Conservation (phyloP, 2,329 filamentous ascomycete genomes). For the Fusarium sp. region DNA sequence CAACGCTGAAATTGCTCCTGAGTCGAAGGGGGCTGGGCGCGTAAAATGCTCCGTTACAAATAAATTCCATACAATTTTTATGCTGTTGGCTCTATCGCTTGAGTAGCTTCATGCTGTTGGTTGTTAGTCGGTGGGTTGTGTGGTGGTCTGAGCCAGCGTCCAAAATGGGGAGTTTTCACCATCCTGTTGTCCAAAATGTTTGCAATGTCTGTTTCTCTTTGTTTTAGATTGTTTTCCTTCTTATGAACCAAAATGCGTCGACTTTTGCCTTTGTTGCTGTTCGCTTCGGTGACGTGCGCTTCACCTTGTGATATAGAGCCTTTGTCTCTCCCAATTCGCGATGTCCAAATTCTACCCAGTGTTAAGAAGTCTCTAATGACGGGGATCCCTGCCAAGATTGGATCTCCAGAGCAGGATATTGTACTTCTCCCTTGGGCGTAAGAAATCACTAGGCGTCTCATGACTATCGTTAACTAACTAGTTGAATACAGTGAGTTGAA, state of each 20-base stretch:
- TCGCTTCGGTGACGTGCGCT: conserved; percentile 3
- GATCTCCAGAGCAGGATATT: too few species aligned
- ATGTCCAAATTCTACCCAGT: conserved; percentile 44
- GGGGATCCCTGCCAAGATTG: too few species aligned
- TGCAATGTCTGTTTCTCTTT: background rate
- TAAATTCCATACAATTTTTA: too few species aligned
- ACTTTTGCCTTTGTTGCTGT: conserved; percentile 3
- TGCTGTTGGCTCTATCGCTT: too few species aligned
- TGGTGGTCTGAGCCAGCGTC: background rate
- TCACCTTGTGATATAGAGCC: conserved; percentile 31
- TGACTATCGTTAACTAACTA: too few species aligned
- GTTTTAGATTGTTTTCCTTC: background rate
- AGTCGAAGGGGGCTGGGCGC: background rate
- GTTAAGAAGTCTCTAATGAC: too few species aligned
- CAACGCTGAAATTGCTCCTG: background rate
- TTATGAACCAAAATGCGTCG: conserved; percentile 10
- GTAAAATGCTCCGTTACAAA: background rate
- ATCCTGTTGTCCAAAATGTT: background rate
- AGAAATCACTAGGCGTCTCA: too few species aligned
- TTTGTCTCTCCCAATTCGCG: conserved; percentile 34
- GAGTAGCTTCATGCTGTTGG: background rate
- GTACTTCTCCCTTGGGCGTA: too few species aligned
- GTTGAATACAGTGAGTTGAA: too few species aligned
- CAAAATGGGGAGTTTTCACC: background rate
- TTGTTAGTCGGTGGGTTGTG: background rate